Conservation (phyloP, 805 yeast species). For the Metschnikowia similis region DNA sequence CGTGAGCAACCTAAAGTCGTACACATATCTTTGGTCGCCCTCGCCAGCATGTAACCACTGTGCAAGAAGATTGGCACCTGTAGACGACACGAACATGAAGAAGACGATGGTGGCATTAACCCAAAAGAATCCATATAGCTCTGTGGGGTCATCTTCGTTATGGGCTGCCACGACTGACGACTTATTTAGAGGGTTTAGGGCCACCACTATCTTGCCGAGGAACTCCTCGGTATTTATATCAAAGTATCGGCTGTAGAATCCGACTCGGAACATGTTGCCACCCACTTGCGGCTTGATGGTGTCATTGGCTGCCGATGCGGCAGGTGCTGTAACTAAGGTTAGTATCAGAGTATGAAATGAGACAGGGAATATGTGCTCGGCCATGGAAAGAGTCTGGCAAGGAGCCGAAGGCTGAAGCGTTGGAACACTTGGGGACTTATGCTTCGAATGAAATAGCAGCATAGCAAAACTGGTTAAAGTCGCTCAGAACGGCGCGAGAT, state of each 20-base stretch:
- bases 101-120: constrained; percentile 78
- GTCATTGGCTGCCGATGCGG: not conserved
- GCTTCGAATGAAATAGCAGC: too few relatives aligned
- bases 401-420: too few relatives aligned
- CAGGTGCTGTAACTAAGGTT: not conserved
- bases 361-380: not conserved
- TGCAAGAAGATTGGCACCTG: constrained; percentile 63
- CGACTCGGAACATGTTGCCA: constrained; percentile 42
- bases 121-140: constrained; percentile 89
- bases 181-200: constrained; percentile 52
- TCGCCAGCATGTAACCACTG: constrained; percentile 44
- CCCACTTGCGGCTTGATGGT: not conserved
- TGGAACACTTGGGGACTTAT: too few relatives aligned
- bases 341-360: not conserved
- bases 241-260: constrained; percentile 61
- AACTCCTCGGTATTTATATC: constrained; percentile 67
- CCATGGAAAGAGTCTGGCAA: not conserved
- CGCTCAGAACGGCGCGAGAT: too few relatives aligned
- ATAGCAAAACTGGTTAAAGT: too few relatives aligned
- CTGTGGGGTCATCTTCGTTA: constrained; percentile 39
- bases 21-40: constrained; percentile 45
- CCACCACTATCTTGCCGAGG: constrained; percentile 45
- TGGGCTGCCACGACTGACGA: constrained; percentile 15
- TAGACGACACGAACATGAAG: constrained; percentile 68
- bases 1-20: constrained; percentile 57